phyloP scores from a whole-genome alignment of 805 yeast genomes.

The Teunomyces lycoperdinae region DNA sequence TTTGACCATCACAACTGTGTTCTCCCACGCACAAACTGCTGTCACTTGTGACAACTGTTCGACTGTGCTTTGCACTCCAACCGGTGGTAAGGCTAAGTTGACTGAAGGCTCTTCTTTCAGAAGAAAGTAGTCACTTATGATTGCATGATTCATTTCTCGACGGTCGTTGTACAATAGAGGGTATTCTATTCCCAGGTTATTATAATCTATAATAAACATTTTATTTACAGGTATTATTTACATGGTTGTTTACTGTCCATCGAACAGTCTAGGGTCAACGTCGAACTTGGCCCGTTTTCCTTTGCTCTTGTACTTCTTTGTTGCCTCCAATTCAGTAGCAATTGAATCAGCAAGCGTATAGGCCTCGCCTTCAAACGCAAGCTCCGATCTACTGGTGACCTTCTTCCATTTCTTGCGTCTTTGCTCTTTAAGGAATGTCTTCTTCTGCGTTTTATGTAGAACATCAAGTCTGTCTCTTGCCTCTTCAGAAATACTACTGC shows the following conservation, averaged over 20 bases:
- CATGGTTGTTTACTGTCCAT: conserved; percentile 7
- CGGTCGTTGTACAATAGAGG: conserved; percentile 3
- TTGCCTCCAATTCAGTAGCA: conserved; percentile 31
- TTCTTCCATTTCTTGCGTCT: conserved; percentile 34
- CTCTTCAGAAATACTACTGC: conserved; percentile 28
- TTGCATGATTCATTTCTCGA: conserved; percentile 5
- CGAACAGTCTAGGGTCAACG: conserved; percentile 14
- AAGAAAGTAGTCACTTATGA: conserved; percentile 28
- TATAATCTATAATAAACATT: conserved; percentile 2
- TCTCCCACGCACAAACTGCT: conserved; percentile 43
- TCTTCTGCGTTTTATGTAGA: conserved; percentile 36
- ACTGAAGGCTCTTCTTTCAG: conserved; percentile 43
- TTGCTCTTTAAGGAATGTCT: conserved; percentile 36
- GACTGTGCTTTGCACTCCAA: conserved; percentile 39
- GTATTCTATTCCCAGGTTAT: conserved; percentile 2
- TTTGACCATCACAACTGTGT: conserved; percentile 40
- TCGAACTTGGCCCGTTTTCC: conserved; percentile 29
- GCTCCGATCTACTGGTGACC: conserved; percentile 22
- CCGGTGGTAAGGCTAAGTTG: conserved; percentile 45
- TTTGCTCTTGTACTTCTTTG: conserved; percentile 29
- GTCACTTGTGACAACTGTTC: conserved; percentile 42
- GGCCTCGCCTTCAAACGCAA: conserved; percentile 26
- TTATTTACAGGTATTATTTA: conserved; percentile 2
- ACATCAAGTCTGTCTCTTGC: conserved; percentile 32
- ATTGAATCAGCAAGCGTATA: conserved; percentile 23